phyloP scores from a whole-genome alignment of 306 rosid genomes.

The Cucurbita argyrosperma region DNA sequence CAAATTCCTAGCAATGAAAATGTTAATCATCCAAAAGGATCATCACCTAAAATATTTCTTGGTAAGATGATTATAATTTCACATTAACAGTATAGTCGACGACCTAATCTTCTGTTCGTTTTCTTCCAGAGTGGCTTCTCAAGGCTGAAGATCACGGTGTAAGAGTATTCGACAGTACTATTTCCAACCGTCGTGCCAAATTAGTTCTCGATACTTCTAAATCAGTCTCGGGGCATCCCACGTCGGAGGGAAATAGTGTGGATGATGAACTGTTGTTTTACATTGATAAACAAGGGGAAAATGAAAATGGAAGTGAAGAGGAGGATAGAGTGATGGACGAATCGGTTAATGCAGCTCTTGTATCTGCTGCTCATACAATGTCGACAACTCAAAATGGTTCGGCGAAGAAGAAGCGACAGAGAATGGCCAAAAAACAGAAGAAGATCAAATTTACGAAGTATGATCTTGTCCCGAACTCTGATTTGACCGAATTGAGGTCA shows the following conservation, averaged over 20 bases:
- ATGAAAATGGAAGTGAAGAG: constrained; percentile 15
- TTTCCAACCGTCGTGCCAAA: constrained; percentile 20
- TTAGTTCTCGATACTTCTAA: constrained; percentile 16
- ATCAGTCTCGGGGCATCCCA: not conserved
- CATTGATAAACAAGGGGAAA: constrained; percentile 37
- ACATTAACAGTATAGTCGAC: not conserved
- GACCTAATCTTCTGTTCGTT: not conserved
- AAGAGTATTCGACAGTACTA: constrained; percentile 40
- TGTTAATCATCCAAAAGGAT: constrained; percentile 20
- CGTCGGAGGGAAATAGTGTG: constrained; percentile 14
- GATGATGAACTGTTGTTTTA: constrained; percentile 43
- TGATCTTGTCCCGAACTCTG: constrained; percentile 17
- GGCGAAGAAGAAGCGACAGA: constrained; percentile 28
- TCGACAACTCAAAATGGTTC: constrained; percentile 15
- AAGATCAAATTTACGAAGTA: constrained; percentile 38
- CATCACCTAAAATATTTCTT: constrained; percentile 39
- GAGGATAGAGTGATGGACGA: constrained; percentile 20
- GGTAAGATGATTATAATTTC: constrained; percentile 30
- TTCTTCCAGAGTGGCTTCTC: constrained; percentile 49
- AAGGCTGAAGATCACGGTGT: constrained; percentile 51
- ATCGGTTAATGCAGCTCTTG: constrained; percentile 30
- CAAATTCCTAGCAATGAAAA: constrained; percentile 30
- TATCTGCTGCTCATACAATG: constrained; percentile 45
- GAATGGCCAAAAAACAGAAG: constrained; percentile 16
- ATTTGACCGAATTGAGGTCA: constrained; percentile 12